These are phyloP conservation scores for Luffa aegyptiaca DNA, from an alignment of 306 rosid genomes.

Conservation along the genomic window DNA sequence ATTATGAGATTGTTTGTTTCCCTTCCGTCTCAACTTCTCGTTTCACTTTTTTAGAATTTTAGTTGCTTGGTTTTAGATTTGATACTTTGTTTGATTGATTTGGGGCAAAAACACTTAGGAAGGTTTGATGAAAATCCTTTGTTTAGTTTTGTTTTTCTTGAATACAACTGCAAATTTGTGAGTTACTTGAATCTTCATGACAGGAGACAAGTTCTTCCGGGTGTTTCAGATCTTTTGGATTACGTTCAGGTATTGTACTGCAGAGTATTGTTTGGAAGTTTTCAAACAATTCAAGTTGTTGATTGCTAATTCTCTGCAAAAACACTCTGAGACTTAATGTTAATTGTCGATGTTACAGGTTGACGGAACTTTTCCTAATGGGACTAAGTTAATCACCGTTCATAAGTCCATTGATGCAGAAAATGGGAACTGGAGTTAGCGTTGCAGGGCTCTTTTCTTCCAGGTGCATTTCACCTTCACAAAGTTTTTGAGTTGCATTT, in stretches of 20 bases:
- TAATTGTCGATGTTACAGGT: conserved; percentile 41
- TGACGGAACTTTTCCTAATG: conserved; percentile 85
- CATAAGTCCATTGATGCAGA: conserved; percentile 59
- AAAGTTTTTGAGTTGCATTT: neutral
- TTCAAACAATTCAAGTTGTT: neutral
- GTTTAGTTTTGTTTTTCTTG: too few species aligned
- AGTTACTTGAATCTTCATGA: too few species aligned
- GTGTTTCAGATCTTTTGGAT: conserved; percentile 64
- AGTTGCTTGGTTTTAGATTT: too few species aligned
- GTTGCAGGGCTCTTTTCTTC: conserved; percentile 80
- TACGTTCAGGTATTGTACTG: conserved; percentile 56
- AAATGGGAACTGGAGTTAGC: conserved; percentile 76
- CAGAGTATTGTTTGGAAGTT: neutral
- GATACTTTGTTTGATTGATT: conserved; percentile 55
- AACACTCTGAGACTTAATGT: neutral
- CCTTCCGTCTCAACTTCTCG: too few species aligned
- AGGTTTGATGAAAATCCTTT: conserved; percentile 40
- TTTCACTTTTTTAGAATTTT: too few species aligned
- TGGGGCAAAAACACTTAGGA: conserved; percentile 63
- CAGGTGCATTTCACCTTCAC: conserved; percentile 37
- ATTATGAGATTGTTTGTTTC: too few species aligned
- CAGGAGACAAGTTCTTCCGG: conserved; percentile 95
- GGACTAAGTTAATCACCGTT: conserved; percentile 78
- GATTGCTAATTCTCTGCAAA: neutral
- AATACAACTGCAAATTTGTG: too few species aligned